Evolutionary conservation across 257 asterid genomes (phyloP).

Genomic region (Perilla frutescens): DNA sequence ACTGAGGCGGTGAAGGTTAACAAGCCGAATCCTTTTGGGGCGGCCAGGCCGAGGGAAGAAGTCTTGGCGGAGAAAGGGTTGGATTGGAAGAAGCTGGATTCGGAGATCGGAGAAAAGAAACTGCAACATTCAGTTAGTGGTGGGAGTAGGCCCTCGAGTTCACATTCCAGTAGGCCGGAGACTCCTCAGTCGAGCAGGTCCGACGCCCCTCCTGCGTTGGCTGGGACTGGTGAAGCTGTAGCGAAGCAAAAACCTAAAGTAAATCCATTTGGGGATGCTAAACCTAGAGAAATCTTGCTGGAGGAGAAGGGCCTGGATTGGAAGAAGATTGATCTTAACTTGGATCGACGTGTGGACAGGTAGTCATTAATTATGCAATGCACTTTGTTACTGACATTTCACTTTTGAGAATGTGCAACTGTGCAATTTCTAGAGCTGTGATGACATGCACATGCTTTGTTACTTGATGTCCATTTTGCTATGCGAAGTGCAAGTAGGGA

Average conservation of each 20-base stretch:
- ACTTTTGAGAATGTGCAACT: not conserved
- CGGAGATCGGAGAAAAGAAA: constrained; percentile 70
- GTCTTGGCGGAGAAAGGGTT: constrained; percentile 94
- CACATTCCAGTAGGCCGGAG: constrained; percentile 88
- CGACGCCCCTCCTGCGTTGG: constrained; percentile 47
- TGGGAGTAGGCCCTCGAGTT: constrained; percentile 79
- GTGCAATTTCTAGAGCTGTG: not conserved
- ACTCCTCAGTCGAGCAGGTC: constrained; percentile 69
- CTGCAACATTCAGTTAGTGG: constrained; percentile 40
- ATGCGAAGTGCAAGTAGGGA: not conserved
- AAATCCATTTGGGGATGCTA: constrained; percentile 96
- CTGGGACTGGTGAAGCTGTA: constrained; percentile 48
- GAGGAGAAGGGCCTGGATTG: constrained; percentile 94
- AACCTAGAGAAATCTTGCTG: constrained; percentile 96
- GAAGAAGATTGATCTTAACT: constrained; percentile 89
- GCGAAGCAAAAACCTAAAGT: constrained; percentile 77
- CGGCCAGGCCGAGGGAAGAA: constrained; percentile 96
- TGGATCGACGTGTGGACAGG: constrained; percentile 88
- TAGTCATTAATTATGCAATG: constrained; percentile 25
- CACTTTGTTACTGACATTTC: not conserved
- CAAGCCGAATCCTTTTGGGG: constrained; percentile 92
- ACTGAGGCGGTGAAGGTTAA: constrained; percentile 52
- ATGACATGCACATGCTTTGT: not conserved
- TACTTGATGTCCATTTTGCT: constrained; percentile 17
- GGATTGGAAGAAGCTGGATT: constrained; percentile 93